Base-by-base conservation (phyloP, 2,329 filamentous ascomycete species). In the Kalaharituber pfeilii region DNA sequence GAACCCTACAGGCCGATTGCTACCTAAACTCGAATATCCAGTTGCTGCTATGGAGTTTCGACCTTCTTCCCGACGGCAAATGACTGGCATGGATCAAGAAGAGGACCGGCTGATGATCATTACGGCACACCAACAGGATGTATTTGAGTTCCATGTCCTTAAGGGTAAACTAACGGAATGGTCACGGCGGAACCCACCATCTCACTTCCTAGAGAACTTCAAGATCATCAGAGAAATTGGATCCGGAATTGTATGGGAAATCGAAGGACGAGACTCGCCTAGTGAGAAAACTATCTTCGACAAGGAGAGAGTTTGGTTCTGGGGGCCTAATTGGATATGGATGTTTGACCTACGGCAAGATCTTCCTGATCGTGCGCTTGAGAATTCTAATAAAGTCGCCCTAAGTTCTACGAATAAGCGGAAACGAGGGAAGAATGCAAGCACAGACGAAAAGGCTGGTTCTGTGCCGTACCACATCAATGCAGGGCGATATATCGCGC, bases 241-340 rank as follows among this genome's bases (percentile, higher is more conserved):
- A 53, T 89, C 89, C 72, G 88, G 87, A 2, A 80, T 81, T 25
- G 68, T 94, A 36, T 96, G 89, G 88, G 84, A 93, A 65, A 73
- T 82, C 1, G 54, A 50, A 22, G 42, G 25, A 4, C 3, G 4
- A 47, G n/a, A 47, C 26, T n/a, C 13, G 13, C 3, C 47, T n/a
- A 27, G n/a, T 18, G 27, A 13, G 22, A 26, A 28, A 18, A 28
- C 47, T 30, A 30, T 15, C n/a, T 18, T 66, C 26, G 60, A 62
- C 6, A 69, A 70, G n/a, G 72, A 79, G 49, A 77, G 89, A 13
- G 69, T 89, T 6, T 96, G 89, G 86, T 70, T 96, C 20, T 95
- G 94, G 64, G 88, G 89, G 5, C 77, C 79, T 39, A 81, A 78
- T 1, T 96, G 87, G 75, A 69, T 98, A 24, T 87, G 85, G 70